Percentiles rank a stretch among this genome's conserved stretches.
Conservation (phyloP, 768 basidiomycete genomes). For the Leucosporidium scottii region DNA sequence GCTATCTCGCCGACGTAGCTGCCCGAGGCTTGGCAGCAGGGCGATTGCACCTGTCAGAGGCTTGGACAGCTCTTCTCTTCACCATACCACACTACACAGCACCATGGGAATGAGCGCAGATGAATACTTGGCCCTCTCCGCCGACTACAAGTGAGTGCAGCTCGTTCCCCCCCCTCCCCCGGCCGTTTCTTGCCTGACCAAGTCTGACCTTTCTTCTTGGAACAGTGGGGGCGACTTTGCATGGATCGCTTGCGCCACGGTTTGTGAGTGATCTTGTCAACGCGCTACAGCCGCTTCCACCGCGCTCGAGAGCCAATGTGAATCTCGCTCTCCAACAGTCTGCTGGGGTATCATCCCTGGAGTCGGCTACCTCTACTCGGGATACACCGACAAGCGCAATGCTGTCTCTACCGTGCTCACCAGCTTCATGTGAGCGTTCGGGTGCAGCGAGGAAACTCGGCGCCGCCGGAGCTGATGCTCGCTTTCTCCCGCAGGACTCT, state of each 20-base stretch:
- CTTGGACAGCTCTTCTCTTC: too few relatives aligned
- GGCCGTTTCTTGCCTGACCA: too few relatives aligned
- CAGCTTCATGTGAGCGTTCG: neutral
- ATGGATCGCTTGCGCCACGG: neutral
- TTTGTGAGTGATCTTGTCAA: neutral
- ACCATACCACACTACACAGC: neutral
- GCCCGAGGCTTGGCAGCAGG: too few relatives aligned
- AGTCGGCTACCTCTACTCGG: conserved; percentile 12
- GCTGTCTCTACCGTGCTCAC: neutral
- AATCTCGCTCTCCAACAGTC: neutral
- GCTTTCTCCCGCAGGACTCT: neutral
- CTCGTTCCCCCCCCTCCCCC: neutral
- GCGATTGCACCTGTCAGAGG: too few relatives aligned
- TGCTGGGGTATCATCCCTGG: conserved; percentile 17
- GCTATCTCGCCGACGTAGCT: too few relatives aligned
- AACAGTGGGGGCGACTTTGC: neutral
- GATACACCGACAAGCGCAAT: conserved; percentile 15
- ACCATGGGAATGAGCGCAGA: neutral
- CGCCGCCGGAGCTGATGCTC: too few relatives aligned
- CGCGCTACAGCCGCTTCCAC: too few relatives aligned
- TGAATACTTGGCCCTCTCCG: neutral
- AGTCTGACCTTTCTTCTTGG: too few relatives aligned
- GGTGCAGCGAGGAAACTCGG: too few relatives aligned
- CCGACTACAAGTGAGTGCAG: neutral
- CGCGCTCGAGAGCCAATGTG: too few relatives aligned